Evolutionary conservation across 345 rosid genomes (phyloP).

Genomic region (Salix viminalis): DNA sequence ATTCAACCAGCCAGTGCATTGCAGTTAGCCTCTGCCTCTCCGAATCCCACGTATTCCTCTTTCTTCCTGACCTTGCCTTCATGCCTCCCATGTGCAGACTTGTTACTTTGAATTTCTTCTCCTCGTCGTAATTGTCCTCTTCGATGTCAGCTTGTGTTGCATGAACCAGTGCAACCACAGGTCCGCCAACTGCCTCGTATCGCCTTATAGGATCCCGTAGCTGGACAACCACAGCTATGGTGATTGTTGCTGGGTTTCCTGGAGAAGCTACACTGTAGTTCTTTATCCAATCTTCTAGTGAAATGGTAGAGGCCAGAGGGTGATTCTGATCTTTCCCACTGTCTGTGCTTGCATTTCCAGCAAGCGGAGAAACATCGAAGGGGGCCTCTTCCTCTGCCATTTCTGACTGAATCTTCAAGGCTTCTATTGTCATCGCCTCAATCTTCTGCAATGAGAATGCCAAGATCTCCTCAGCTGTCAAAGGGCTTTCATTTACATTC

Average conservation of each 20-base stretch:
- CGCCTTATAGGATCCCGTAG: slow-evolving; percentile 79
- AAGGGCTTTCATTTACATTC: slow-evolving; percentile 59
- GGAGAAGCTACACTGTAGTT: slow-evolving; percentile 22
- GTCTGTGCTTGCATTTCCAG: slow-evolving; percentile 21
- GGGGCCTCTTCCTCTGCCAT: slow-evolving; percentile 79
- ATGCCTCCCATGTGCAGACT: slow-evolving; percentile 73
- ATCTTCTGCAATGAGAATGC: slow-evolving; percentile 73
- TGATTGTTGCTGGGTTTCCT: slow-evolving; percentile 31
- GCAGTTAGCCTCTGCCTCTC: slow-evolving; percentile 83
- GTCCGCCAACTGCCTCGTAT: slow-evolving; percentile 86
- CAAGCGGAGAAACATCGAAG: slow-evolving; percentile 59
- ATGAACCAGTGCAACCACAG: slow-evolving; percentile 53
- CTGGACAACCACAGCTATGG: slow-evolving; percentile 55
- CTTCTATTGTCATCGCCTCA: slow-evolving; percentile 75
- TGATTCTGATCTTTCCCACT: slow-evolving; percentile 30
- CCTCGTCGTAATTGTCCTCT: slow-evolving; percentile 38
- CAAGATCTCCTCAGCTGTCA: slow-evolving; percentile 64
- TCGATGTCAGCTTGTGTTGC: slow-evolving; percentile 29
- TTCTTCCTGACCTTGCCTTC: slow-evolving; percentile 38
- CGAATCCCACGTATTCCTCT: slow-evolving; percentile 47
- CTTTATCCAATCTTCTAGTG: slow-evolving; percentile 67
- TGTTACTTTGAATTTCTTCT: slow-evolving; percentile 50
- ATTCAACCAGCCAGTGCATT: slow-evolving; percentile 76
- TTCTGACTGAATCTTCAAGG: slow-evolving; percentile 80
- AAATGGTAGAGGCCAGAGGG: slow-evolving; percentile 50